These are phyloP conservation scores for Neopestalotiopsis sp. DNA, from an alignment of 2,329 filamentous ascomycete genomes.

Conservation along the genomic window DNA sequence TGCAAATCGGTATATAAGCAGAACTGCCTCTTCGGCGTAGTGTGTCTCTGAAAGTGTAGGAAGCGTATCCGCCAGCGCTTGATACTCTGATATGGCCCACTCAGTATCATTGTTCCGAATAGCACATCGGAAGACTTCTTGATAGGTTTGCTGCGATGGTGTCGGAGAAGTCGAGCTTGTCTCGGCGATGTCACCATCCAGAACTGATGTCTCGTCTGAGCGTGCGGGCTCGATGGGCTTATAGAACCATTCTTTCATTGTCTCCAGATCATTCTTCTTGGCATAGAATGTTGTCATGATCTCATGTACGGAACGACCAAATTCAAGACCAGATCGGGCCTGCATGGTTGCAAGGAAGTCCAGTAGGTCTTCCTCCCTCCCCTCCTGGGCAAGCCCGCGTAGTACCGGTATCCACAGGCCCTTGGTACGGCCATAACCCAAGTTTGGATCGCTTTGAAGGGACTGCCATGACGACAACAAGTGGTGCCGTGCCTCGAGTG, in stretches of 20 bases:
- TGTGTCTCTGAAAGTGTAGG: constrained; percentile 24
- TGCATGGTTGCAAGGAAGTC: constrained; percentile 56
- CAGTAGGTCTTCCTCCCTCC: constrained; percentile 61
- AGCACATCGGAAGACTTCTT: constrained; percentile 64
- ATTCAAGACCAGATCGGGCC: constrained; percentile 49
- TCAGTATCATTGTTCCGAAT: constrained; percentile 61
- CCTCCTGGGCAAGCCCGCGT: constrained; percentile 65
- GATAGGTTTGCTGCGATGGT: constrained; percentile 52
- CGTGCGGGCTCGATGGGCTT: constrained; percentile 50
- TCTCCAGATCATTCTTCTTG: constrained; percentile 57
- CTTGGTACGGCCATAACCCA: constrained; percentile 38
- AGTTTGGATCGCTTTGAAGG: constrained; percentile 16
- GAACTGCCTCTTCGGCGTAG: constrained; percentile 68
- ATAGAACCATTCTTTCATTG: constrained; percentile 71
- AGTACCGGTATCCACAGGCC: constrained; percentile 56
- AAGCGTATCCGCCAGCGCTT: constrained; percentile 48
- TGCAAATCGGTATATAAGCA: constrained; percentile 68
- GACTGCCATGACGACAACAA: constrained; percentile 25
- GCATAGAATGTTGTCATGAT: constrained; percentile 69
- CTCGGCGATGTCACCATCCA: not conserved
- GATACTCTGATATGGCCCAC: constrained; percentile 68
- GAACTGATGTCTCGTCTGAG: constrained; percentile 19
- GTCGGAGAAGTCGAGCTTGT: not conserved
- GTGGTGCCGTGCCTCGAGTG: constrained; percentile 35
- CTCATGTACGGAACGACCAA: constrained; percentile 51